These are phyloP conservation scores for Lablab purpureus DNA, from an alignment of 306 rosid species.

Conservation along the genomic window DNA sequence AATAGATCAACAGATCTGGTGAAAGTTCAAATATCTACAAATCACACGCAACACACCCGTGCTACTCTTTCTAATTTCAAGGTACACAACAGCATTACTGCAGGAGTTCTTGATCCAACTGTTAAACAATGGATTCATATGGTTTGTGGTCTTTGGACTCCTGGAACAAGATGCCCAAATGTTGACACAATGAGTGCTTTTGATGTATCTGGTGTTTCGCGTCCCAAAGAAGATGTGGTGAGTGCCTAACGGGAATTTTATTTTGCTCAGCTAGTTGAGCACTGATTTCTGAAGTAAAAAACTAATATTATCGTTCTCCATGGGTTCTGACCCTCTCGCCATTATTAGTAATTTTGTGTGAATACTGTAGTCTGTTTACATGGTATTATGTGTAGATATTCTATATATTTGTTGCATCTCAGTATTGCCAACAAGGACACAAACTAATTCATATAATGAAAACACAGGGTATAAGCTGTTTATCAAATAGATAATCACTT, in stretches of 20 bases:
- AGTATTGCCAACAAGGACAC: neutral
- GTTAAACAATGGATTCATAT: constrained; percentile 81
- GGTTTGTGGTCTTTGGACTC: constrained; percentile 91
- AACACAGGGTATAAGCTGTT: neutral
- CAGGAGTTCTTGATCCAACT: constrained; percentile 59
- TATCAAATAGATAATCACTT: constrained; percentile 19
- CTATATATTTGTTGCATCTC: constrained; percentile 2
- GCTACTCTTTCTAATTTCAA: constrained; percentile 38
- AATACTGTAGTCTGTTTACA: constrained; percentile 8
- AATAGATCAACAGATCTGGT: constrained; percentile 33
- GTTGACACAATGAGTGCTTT: constrained; percentile 80
- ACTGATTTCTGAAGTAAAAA: constrained; percentile 15
- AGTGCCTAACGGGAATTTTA: constrained; percentile 36
- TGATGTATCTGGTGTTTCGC: constrained; percentile 69
- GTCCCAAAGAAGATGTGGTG: constrained; percentile 59
- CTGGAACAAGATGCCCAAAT: constrained; percentile 76
- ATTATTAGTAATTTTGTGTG: neutral
- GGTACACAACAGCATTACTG: constrained; percentile 63
- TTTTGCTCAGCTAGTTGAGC: constrained; percentile 19
- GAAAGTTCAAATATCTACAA: constrained; percentile 45
- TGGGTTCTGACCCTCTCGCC: neutral
- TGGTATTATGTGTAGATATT: neutral
- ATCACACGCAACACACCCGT: neutral
- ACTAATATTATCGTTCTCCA: neutral
- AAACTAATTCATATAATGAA: neutral